Evolutionary conservation across 257 asterid genomes (phyloP).

Genomic region (Primulina huaijiensis): DNA sequence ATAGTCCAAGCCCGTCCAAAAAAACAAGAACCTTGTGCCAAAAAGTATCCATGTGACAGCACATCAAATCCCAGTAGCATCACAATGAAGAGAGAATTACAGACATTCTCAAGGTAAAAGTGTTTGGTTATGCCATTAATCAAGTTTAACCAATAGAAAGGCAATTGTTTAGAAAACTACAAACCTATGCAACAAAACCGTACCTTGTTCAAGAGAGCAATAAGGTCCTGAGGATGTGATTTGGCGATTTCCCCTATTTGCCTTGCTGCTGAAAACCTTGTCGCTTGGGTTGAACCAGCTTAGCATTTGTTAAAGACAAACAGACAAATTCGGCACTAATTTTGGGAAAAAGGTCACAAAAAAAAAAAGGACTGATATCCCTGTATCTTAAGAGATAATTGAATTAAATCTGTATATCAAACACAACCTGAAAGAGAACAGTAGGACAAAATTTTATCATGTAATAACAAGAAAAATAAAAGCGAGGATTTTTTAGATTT

Average conservation of each 20-base stretch:
- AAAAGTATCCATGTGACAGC: background rate
- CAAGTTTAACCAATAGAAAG: background rate
- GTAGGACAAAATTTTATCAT: background rate
- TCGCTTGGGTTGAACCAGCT: constrained; percentile 98
- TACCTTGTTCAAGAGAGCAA: constrained; percentile 85
- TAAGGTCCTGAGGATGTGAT: constrained; percentile 94
- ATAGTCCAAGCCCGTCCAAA: background rate
- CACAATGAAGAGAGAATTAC: background rate
- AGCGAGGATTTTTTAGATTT: background rate
- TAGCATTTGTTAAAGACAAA: constrained; percentile 54
- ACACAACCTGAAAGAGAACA: constrained; percentile 2
- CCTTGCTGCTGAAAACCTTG: constrained; percentile 95
- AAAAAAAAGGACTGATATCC: background rate
- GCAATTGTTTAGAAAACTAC: background rate
- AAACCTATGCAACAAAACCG: constrained; percentile 3
- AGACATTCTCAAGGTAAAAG: constrained; percentile 1
- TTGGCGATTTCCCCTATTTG: constrained; percentile 98
- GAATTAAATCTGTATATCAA: background rate
- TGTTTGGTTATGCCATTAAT: background rate
- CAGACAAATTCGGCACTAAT: constrained; percentile 11
- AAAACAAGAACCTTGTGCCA: background rate
- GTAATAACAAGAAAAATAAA: background rate
- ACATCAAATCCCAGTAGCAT: background rate
- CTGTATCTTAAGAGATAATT: background rate
- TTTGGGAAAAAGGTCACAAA: background rate